These are phyloP conservation scores for Lyophyllum shimeji DNA, from an alignment of 768 basidiomycete genomes.

Conservation along the genomic window DNA sequence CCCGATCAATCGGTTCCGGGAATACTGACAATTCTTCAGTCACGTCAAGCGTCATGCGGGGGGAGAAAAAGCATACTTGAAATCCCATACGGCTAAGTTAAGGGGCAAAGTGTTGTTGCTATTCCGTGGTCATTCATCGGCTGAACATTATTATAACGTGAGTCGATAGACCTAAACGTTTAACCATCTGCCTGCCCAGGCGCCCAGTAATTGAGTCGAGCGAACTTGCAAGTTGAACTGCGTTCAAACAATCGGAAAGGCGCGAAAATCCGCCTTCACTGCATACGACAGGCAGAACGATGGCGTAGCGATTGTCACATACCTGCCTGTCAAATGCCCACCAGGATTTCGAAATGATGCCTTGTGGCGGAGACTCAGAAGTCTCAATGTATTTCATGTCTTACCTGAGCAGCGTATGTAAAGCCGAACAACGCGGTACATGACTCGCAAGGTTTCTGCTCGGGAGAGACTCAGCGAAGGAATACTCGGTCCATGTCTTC, in stretches of 20 bases:
- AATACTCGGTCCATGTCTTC: conserved; percentile 57
- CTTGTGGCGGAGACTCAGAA: conserved; percentile 40
- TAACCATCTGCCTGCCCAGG: no score
- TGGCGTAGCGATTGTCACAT: conserved; percentile 71
- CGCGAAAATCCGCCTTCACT: conserved; percentile 73
- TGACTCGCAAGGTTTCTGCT: not conserved
- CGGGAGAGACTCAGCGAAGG: conserved; percentile 24
- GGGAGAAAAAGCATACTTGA: no score
- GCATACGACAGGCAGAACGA: conserved; percentile 71
- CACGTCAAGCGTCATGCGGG: no score
- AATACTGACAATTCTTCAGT: no score
- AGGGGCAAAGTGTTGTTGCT: no score
- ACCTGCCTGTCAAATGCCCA: conserved; percentile 73
- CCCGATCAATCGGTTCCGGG: no score
- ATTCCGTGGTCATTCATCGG: conserved; percentile 49
- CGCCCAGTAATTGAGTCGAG: conserved; percentile 71
- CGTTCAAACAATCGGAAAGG: conserved; percentile 61
- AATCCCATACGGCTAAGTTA: no score
- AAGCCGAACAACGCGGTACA: conserved; percentile 38
- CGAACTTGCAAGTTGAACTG: conserved; percentile 77
- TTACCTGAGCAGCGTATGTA: not conserved
- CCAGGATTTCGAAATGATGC: conserved; percentile 64
- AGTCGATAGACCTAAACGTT: no score
- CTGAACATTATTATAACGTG: conserved; percentile 77
- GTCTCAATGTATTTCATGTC: no score